Conservation (phyloP, 2,329 filamentous ascomycete genomes). For the Colletotrichum brevisporum region DNA sequence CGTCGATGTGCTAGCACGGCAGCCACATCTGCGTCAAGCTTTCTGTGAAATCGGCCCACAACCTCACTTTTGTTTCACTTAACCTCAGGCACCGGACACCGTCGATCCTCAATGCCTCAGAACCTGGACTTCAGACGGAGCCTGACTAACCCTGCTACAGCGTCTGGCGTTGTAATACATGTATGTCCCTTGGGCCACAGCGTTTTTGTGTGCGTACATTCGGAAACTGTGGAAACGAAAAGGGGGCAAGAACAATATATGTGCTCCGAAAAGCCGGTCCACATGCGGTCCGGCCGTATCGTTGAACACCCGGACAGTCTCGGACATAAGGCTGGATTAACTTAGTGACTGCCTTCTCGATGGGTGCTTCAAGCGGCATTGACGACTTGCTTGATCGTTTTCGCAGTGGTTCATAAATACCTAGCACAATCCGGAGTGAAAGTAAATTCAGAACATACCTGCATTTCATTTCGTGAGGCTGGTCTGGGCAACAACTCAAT, state of each 20-base stretch:
- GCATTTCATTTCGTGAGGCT: not conserved
- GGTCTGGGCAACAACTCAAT: not conserved
- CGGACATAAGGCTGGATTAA: constrained; percentile 1
- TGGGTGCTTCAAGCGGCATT: not conserved
- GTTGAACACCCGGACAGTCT: constrained; percentile 10
- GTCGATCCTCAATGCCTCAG: constrained; percentile 33
- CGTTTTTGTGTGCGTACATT: not conserved
- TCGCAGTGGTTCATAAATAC: not conserved
- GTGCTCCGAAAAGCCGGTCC: not conserved
- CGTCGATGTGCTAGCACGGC: not conserved
- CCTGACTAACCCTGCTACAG: constrained; percentile 16
- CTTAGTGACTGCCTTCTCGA: not conserved
- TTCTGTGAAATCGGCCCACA: constrained; percentile 21
- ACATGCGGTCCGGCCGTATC: no score
- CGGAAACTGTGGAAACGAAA: constrained; percentile 1
- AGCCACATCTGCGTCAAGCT: constrained; percentile 29
- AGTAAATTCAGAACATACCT: not conserved
- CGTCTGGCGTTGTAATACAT: not conserved
- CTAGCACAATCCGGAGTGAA: not conserved
- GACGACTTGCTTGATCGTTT: not conserved
- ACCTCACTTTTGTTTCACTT: constrained; percentile 40
- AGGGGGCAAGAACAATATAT: constrained; percentile 3
- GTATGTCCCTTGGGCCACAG: not conserved
- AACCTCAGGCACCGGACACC: constrained; percentile 25
- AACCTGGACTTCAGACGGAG: constrained; percentile 31